phyloP scores from a whole-genome alignment of 75 land plant genomes.

The Sequoiadendron giganteum region DNA sequence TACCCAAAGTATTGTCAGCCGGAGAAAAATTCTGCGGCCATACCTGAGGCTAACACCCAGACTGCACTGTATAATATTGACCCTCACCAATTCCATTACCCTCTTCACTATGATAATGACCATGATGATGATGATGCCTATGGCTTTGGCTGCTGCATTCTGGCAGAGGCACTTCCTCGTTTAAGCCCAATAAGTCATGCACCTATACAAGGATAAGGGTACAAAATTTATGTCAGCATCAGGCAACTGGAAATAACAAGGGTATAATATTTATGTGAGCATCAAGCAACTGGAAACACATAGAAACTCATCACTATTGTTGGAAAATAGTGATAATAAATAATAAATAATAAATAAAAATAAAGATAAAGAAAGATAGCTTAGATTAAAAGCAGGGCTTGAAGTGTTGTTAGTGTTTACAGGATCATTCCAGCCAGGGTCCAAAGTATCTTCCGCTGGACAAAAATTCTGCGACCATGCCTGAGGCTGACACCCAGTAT shows the following conservation, averaged over 20 bases:
- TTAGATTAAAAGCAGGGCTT: conserved; percentile 40
- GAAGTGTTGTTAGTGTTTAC: conserved; percentile 18
- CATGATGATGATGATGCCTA: neutral
- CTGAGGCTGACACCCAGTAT: neutral
- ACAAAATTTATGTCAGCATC: neutral
- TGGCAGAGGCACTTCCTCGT: neutral
- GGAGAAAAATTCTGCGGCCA: neutral
- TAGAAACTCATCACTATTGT: no score
- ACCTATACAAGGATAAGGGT: neutral
- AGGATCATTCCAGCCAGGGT: conserved; percentile 35
- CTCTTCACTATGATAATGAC: neutral
- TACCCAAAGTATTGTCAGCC: conserved; percentile 18
- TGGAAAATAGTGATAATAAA: no score
- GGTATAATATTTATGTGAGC: no score
- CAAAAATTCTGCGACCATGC: neutral
- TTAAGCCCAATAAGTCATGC: neutral
- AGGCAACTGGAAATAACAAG: neutral
- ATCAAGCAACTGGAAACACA: no score
- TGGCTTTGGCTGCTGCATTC: neutral
- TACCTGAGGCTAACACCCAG: neutral
- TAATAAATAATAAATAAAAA: no score
- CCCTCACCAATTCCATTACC: neutral
- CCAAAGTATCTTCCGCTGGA: conserved; percentile 18
- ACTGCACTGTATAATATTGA: neutral
- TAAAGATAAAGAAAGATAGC: neutral